Base-by-base conservation (phyloP, 805 yeast genomes). In the Saccharomycopsis schoenii region DNA sequence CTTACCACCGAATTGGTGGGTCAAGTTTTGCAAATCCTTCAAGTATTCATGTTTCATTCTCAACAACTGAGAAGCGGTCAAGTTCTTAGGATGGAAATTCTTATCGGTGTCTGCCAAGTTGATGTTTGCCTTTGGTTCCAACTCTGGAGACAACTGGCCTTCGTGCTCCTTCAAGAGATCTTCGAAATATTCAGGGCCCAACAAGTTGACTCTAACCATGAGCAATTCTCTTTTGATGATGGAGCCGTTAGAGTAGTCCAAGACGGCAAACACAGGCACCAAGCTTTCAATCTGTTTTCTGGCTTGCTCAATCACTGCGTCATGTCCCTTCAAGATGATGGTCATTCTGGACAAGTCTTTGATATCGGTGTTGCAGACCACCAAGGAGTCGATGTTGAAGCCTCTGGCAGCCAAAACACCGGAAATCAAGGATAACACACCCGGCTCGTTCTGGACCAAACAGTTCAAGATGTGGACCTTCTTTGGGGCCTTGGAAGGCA, bases 151-250 rank as follows among this genome's bases (percentile, higher is more conserved):
- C 8, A 59, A 52, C 10, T 51, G 57, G 25, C 50, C 55, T 61
- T 76, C 78, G 47, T 93, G 98, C 67, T 90, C 93, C 54, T 92
- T 89, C 67, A 93, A 83, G 67, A 94, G 81, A 69, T 93, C 97
- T 73, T 92, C 96, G 76, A 94, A 94, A 78, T 92, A 94, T 77
- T 94, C 99, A n/a, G 97, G 96, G 50, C 99, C 99, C 68, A 94
- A 79, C 64, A 94, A 79, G 8, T 97, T 91, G 57, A 94, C 86
- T 78, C 97, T 85, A 40, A 97, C 97, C 70, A 94, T 78, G 61
- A 94, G 79, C 69, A 94, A 80, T 77, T 94, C 99, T 73, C 99
- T 84, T 73, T 85, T 83, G 72, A 94, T 89, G 68, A 91, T 89
- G 70, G 93, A 89, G 29, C 97, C 84, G 68, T 89, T 83, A 58